Evolutionary conservation across 176 grass and related monocot genomes (phyloP).

Genomic region (Bromus sterilis): DNA sequence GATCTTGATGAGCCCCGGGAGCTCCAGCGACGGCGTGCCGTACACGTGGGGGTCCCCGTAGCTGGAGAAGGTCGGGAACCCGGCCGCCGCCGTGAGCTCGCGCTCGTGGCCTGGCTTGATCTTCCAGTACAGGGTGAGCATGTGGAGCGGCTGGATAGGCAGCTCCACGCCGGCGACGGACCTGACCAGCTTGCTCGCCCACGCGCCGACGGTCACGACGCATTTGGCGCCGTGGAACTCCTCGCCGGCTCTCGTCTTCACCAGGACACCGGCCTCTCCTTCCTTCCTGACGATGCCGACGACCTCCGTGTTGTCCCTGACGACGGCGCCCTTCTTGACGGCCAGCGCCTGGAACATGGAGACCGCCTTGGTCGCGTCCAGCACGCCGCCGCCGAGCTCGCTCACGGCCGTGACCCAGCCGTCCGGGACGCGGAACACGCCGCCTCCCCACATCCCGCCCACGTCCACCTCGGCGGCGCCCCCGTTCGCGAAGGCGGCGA

Average conservation of each 20-base stretch:
- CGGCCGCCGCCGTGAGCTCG: conserved; percentile 15
- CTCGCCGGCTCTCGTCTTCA: conserved; percentile 21
- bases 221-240: conserved; percentile 35
- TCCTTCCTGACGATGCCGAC: conserved; percentile 19
- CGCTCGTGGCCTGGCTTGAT: conserved; percentile 24
- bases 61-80: conserved; percentile 71
- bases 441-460: conserved; percentile 31
- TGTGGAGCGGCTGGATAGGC: conserved; percentile 54
- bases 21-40: conserved; percentile 63
- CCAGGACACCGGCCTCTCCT: neutral
- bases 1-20: conserved; percentile 71
- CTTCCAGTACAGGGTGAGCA: conserved; percentile 50
- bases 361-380: conserved; percentile 71
- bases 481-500: neutral
- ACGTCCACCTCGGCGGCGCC: conserved; percentile 7
- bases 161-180: conserved; percentile 17
- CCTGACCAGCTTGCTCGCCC: conserved; percentile 33
- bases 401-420: conserved; percentile 47
- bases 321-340: conserved; percentile 30
- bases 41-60: conserved; percentile 59
- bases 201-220: conserved; percentile 44
- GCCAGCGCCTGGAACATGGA: conserved; percentile 83
- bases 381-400: conserved; percentile 29
- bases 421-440: conserved; percentile 32
- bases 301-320: conserved; percentile 54